These are phyloP conservation scores for Exophiala viscosa DNA, from an alignment of 2,329 filamentous ascomycete species.

Conservation along the genomic window DNA sequence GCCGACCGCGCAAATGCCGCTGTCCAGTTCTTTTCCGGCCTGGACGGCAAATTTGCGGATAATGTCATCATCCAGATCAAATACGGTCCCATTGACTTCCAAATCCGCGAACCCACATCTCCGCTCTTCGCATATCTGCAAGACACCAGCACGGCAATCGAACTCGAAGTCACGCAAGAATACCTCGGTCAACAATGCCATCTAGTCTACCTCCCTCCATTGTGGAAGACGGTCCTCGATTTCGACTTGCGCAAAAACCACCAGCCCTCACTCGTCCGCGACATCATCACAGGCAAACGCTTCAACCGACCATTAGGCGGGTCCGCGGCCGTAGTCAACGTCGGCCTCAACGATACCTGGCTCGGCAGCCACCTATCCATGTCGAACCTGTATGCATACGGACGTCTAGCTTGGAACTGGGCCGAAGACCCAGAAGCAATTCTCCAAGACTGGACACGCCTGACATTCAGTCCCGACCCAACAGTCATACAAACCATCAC, in stretches of 20 bases:
- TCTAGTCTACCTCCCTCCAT: conserved; percentile 62
- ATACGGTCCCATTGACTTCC: conserved; percentile 71
- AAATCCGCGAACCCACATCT: conserved; percentile 64
- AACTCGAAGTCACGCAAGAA: conserved; percentile 65
- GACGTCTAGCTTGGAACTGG: conserved; percentile 64
- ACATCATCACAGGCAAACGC: conserved; percentile 59
- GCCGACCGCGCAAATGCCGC: conserved; percentile 67
- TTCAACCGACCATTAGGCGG: conserved; percentile 58
- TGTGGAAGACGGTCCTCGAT: conserved; percentile 66
- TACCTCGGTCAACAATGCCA: conserved; percentile 69
- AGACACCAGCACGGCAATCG: conserved; percentile 54
- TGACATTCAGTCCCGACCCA: conserved; percentile 60
- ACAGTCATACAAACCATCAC: conserved; percentile 58
- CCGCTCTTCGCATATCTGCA: conserved; percentile 58
- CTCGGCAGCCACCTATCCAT: conserved; percentile 66
- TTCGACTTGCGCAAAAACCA: conserved; percentile 63
- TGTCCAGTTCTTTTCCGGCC: conserved; percentile 61
- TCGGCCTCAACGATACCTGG: conserved; percentile 64
- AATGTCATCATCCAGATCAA: conserved; percentile 72
- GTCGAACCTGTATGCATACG: conserved; percentile 69
- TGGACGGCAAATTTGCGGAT: conserved; percentile 64
- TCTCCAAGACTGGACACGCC: conserved; percentile 62
- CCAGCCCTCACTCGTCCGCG: conserved; percentile 53
- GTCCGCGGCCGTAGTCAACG: conserved; percentile 64
- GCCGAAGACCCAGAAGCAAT: conserved; percentile 50